Evolutionary conservation across 169 alveolate species (phyloP).

Genomic region (Plasmodium fragile): DNA sequence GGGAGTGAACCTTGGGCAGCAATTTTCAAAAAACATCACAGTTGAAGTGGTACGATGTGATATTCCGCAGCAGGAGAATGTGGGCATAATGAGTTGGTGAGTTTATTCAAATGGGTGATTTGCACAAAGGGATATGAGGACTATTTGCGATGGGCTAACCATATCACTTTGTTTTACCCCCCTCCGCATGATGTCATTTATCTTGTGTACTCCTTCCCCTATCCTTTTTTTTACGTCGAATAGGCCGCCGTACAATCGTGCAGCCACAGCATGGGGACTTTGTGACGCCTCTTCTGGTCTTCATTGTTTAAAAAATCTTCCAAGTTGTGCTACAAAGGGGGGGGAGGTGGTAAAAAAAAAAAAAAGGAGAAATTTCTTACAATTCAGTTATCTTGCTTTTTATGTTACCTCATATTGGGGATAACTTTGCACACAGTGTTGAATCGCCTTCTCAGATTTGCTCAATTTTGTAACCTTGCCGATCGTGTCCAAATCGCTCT

Average conservation of each 20-base stretch:
- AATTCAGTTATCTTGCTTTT: background rate
- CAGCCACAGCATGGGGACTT: slow-evolving; percentile 52
- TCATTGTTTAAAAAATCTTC: background rate
- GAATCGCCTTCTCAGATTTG: background rate
- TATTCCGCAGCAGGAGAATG: background rate
- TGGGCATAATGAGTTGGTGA: background rate
- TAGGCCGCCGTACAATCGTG: slow-evolving; percentile 32
- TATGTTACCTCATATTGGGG: background rate
- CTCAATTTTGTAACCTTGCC: slow-evolving; percentile 27
- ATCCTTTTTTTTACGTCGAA: background rate
- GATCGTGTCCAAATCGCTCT: slow-evolving; percentile 26
- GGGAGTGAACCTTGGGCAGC: background rate
- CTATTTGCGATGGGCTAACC: background rate
- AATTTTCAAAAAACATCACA: background rate
- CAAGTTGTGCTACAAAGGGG: slow-evolving; percentile 16
- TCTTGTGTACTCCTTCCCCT: background rate
- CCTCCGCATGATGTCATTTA: background rate
- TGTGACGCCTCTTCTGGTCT: slow-evolving; percentile 3
- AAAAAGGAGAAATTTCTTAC: background rate
- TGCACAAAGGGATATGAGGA: background rate
- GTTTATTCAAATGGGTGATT: background rate
- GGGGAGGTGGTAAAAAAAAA: background rate
- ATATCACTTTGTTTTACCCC: background rate
- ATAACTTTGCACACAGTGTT: background rate
- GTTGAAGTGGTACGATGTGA: background rate